Percentiles rank a stretch among this genome's conserved stretches.
phyloP scores from a whole-genome alignment of 2,329 filamentous ascomycete genomes.

The Aspergillus jensenii region DNA sequence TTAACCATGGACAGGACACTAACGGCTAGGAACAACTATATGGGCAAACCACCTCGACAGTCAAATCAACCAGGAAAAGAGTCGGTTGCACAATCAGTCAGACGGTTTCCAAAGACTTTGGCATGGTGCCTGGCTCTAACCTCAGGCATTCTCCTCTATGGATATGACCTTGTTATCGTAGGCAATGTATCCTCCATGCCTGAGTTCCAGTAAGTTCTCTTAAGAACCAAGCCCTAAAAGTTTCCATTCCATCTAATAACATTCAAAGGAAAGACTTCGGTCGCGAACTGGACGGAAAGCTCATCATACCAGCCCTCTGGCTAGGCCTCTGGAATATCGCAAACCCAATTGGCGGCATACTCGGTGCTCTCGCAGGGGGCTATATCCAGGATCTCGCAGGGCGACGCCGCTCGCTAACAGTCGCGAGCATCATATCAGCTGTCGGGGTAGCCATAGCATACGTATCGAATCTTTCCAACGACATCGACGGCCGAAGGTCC shows the following conservation, averaged over 20 bases:
- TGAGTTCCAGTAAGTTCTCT: constrained; percentile 17
- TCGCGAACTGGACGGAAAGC: constrained; percentile 26
- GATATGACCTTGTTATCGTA: constrained; percentile 34
- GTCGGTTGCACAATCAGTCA: constrained; percentile 6
- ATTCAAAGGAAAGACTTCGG: constrained; percentile 30
- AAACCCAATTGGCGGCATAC: constrained; percentile 39
- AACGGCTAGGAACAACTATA: not conserved
- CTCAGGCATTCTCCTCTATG: constrained; percentile 30
- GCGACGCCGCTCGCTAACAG: constrained; percentile 36
- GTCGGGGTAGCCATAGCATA: constrained; percentile 38
- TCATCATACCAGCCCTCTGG: constrained; percentile 46
- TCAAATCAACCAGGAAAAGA: not conserved
- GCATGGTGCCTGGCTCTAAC: constrained; percentile 20
- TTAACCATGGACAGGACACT: not conserved
- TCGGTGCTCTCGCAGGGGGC: constrained; percentile 41
- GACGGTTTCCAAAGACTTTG: constrained; percentile 12
- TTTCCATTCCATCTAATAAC: not conserved
- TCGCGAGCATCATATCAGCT: constrained; percentile 40
- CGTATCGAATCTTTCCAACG: constrained; percentile 30
- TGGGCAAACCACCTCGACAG: not conserved
- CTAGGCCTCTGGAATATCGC: constrained; percentile 47
- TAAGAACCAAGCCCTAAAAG: not conserved
- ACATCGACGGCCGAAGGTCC: constrained; percentile 31
- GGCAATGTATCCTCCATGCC: constrained; percentile 27
- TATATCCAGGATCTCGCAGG: constrained; percentile 44